Conservation (phyloP, 177 flowering plant genomes). For the Vitis hybrid region DNA sequence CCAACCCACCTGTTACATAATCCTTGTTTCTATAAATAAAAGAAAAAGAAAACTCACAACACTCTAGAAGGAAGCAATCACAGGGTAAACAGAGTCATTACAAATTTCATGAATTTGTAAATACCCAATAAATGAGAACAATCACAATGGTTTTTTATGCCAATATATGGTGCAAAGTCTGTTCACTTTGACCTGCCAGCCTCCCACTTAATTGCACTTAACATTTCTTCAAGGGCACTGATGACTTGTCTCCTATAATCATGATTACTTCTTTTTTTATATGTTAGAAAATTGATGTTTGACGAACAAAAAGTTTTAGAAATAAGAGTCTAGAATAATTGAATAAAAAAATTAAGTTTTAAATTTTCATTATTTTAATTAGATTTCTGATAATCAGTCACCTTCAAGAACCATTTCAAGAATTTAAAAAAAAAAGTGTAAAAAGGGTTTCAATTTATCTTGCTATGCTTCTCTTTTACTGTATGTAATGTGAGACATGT, state of each 20-base stretch:
- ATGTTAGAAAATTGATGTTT: conserved; percentile 3
- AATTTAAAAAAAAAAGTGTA: conserved; percentile 5
- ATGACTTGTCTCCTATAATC: conserved; percentile 14
- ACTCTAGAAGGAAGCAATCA: neutral
- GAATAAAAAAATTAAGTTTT: neutral
- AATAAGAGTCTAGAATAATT: neutral
- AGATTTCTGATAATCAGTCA: conserved; percentile 27
- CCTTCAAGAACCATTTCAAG: conserved; percentile 11
- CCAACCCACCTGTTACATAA: neutral
- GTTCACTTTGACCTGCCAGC: conserved; percentile 30
- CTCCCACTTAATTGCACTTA: conserved; percentile 7
- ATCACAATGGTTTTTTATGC: neutral
- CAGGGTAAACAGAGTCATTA: neutral
- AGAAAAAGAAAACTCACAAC: neutral
- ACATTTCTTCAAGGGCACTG: conserved; percentile 14
- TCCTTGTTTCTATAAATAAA: neutral
- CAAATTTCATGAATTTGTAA: no score
- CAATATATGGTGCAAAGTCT: conserved; percentile 13
- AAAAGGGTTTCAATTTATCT: conserved; percentile 16
- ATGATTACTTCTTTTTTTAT: conserved; percentile 2
- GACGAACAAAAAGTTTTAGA: conserved; percentile 8
- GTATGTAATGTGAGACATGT: conserved; percentile 17
- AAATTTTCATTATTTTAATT: neutral
- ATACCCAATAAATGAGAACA: no score
- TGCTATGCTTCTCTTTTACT: conserved; percentile 43